Evolutionary conservation across 2,329 filamentous ascomycete genomes (phyloP), one percentile per base, ranked within the genome.

Genomic region (Phyllosticta citribraziliensis): DNA sequence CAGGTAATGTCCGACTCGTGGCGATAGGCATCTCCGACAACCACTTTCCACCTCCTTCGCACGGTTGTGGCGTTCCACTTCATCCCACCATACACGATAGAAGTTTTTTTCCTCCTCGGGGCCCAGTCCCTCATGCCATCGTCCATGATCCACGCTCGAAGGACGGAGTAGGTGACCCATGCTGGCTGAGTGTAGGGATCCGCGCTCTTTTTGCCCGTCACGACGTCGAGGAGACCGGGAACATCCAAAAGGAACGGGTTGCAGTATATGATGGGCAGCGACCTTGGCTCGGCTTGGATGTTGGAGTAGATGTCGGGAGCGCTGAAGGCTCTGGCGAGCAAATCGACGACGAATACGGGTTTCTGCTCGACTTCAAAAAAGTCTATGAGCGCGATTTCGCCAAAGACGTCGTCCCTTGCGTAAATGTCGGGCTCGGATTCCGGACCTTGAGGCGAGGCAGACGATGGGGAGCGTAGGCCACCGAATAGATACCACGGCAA

Each of bases 221-320:
- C 22, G 2, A 61, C 11, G n/a, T 57, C 60, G 12, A 61, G 51
- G 33, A 61, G 9, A 12, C 54, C 54, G 2, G 40, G 33, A 5
- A 51, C 50, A 27, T 61, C 60, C 33, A 52, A 55, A 55, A 61
- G 55, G n/a, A 25, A 56, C 33, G 52, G 51, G 24, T 61, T 61
- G 20, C 47, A 50, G 22, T 61, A 61, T 40, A 61, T 55, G 30
- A 61, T 61, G 17, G 50, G 60, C 60, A 61, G 51, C 50, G 55
- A 54, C 22, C 19, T 17, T 1, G 30, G 14, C 22, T 22, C 9
- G 5, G 25, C 55, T 27, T 10, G 10, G n/a, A 24, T 20, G 51
- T 11, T 52, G 50, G 30, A 33, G 33, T 40, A 40, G 17, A 40
- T 40, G 19, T 30, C 40, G 52, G n/a, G n/a, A 1, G 12, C 14